Conservation (phyloP, 768 basidiomycete species). For the Amanita brunnescens region DNA sequence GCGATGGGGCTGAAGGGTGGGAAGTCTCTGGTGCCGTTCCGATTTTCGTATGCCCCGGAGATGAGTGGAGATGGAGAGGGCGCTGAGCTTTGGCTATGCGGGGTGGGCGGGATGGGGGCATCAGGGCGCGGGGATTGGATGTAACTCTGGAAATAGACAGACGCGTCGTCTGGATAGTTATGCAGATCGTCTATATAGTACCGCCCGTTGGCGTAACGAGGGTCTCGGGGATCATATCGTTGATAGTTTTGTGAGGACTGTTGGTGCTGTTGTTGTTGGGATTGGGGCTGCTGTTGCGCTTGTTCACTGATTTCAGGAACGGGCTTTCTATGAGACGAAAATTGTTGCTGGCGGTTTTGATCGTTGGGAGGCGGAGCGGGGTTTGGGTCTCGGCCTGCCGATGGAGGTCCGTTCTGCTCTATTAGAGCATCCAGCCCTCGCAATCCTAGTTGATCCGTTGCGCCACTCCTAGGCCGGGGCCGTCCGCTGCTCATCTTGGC, state of each 20-base stretch:
- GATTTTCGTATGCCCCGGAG: constrained; percentile 35
- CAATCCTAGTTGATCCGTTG: constrained; percentile 55
- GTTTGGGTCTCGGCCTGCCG: constrained; percentile 15
- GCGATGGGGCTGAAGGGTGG: constrained; percentile 44
- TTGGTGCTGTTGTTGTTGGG: constrained; percentile 8
- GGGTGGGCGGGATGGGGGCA: constrained; percentile 75
- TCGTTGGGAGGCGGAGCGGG: constrained; percentile 18
- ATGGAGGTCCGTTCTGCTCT: constrained; percentile 25
- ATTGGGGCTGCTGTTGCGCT: constrained; percentile 12
- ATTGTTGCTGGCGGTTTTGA: constrained; percentile 11
- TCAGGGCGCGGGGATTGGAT: constrained; percentile 55
- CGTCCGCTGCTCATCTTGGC: constrained; percentile 25
- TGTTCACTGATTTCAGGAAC: constrained; percentile 9
- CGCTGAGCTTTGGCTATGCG: constrained; percentile 65
- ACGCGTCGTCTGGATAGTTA: constrained; percentile 50
- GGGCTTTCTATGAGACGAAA: constrained; percentile 16
- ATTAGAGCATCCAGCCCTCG: constrained; percentile 52
- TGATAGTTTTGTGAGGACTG: constrained; percentile 6
- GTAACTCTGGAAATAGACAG: constrained; percentile 51
- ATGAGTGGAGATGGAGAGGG: constrained; percentile 65
- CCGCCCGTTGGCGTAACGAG: constrained; percentile 19
- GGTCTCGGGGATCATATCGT: constrained; percentile 13
- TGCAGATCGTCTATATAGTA: constrained; percentile 48
- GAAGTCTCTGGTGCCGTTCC: constrained; percentile 25
- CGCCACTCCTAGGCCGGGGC: constrained; percentile 45